A percentile compares a stretch with the other conserved stretches of the same genome.
These are phyloP conservation scores for Solanum aculeatissimum DNA, from an alignment of 305 asterid genomes.

Conservation along the genomic window DNA sequence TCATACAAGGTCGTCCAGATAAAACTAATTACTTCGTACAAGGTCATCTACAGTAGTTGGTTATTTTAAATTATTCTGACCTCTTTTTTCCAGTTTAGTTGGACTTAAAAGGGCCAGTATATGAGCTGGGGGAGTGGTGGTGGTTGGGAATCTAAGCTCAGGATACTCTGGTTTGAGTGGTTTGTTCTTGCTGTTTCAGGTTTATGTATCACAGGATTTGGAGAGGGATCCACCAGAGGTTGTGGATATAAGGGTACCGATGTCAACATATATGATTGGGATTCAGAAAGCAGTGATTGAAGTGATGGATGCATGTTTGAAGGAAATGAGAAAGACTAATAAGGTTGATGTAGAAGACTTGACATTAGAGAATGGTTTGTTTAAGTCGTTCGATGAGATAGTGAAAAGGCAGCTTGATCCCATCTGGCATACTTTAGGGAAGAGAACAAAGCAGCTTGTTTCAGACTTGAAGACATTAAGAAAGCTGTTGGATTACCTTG, in stretches of 20 bases:
- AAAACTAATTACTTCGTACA: background rate
- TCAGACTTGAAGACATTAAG: constrained; percentile 91
- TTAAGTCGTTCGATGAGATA: constrained; percentile 97
- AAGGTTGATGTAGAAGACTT: constrained; percentile 94
- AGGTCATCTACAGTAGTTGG: background rate
- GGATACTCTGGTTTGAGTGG: background rate
- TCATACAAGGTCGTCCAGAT: background rate
- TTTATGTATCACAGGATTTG: constrained; percentile 79
- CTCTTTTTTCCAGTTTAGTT: background rate
- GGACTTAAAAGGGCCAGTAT: background rate
- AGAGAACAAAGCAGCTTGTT: constrained; percentile 91
- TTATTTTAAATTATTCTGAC: background rate
- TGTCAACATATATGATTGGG: constrained; percentile 73
- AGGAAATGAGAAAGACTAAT: constrained; percentile 95
- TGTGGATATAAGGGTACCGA: constrained; percentile 83
- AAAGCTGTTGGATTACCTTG: constrained; percentile 87
- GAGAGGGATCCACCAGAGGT: constrained; percentile 92
- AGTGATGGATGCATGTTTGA: constrained; percentile 93
- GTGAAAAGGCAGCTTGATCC: constrained; percentile 89
- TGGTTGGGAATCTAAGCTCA: background rate
- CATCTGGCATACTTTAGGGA: constrained; percentile 95
- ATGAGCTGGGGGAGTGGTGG: background rate
- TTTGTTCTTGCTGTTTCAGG: constrained; percentile 28
- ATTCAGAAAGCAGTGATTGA: constrained; percentile 88
- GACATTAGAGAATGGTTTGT: constrained; percentile 89